phyloP scores from a whole-genome alignment of 148 eudicot genomes.

The Fagopyrum tataricum region DNA sequence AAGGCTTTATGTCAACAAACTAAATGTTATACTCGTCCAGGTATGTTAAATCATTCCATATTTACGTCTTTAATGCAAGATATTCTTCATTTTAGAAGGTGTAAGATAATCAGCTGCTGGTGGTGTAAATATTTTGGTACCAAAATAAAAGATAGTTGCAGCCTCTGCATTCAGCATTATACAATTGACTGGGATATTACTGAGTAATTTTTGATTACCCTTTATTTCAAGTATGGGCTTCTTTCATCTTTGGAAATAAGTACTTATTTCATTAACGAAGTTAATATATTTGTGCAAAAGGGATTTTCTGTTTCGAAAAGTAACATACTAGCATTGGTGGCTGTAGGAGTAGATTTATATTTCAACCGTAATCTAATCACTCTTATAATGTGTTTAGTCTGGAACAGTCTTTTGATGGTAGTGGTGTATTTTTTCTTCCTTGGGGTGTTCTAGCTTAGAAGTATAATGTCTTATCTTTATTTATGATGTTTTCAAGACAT shows the following conservation, averaged over 20 bases:
- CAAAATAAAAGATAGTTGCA: background rate
- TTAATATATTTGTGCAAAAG: background rate
- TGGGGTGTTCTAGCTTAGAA: background rate
- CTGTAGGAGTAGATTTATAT: background rate
- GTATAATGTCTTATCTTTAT: background rate
- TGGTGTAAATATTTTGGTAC: background rate
- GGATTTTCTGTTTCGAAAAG: background rate
- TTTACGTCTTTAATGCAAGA: background rate
- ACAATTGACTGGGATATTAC: background rate
- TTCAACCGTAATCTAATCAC: background rate
- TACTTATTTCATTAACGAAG: background rate
- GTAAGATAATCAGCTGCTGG: background rate
- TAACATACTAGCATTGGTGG: background rate
- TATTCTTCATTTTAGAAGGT: background rate
- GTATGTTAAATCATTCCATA: constrained; percentile 22
- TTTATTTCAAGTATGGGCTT: background rate
- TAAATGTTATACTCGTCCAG: constrained; percentile 91
- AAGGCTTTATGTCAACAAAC: constrained; percentile 89
- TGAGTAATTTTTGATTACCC: background rate
- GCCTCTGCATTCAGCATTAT: background rate
- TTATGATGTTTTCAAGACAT: background rate
- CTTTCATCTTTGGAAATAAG: background rate
- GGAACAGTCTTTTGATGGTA: background rate
- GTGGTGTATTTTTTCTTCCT: background rate
- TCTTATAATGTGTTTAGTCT: background rate